phyloP scores from a whole-genome alignment of 441 rosid species.

The Daphne laureola region DNA sequence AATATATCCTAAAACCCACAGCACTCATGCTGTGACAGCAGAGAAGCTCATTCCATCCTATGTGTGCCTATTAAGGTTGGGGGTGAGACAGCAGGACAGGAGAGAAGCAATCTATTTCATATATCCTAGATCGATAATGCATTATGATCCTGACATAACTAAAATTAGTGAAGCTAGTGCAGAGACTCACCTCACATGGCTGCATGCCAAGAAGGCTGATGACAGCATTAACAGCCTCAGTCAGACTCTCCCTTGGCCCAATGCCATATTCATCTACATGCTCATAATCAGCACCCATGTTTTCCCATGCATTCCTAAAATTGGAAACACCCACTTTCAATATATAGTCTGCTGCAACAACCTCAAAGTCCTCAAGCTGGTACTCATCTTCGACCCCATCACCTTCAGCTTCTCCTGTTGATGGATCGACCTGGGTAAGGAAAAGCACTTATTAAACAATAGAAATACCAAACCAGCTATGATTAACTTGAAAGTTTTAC shows the following conservation, averaged over 20 bases:
- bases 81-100: too few species aligned
- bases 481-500: too few species aligned
- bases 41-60: too few species aligned
- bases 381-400: conserved; percentile 98
- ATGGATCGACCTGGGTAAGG: conserved; percentile 71
- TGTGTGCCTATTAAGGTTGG: too few species aligned
- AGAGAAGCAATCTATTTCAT: too few species aligned
- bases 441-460: neutral
- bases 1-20: too few species aligned
- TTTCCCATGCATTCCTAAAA: conserved; percentile 97
- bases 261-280: conserved; percentile 93
- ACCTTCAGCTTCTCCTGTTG: conserved; percentile 81
- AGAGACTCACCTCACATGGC: conserved; percentile 75
- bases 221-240: conserved; percentile 79
- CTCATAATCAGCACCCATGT: conserved; percentile 66
- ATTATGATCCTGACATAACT: too few species aligned
- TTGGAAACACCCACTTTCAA: conserved; percentile 70
- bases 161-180: too few species aligned
- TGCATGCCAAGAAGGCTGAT: conserved; percentile 95
- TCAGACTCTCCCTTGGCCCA: conserved; percentile 82
- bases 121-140: too few species aligned
- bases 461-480: conserved; percentile 1
- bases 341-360: conserved; percentile 89
- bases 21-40: too few species aligned
- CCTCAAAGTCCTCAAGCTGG: conserved; percentile 93